These are phyloP conservation scores for Colletotrichum destructivum DNA, from an alignment of 2,329 filamentous ascomycete species.

Conservation along the genomic window DNA sequence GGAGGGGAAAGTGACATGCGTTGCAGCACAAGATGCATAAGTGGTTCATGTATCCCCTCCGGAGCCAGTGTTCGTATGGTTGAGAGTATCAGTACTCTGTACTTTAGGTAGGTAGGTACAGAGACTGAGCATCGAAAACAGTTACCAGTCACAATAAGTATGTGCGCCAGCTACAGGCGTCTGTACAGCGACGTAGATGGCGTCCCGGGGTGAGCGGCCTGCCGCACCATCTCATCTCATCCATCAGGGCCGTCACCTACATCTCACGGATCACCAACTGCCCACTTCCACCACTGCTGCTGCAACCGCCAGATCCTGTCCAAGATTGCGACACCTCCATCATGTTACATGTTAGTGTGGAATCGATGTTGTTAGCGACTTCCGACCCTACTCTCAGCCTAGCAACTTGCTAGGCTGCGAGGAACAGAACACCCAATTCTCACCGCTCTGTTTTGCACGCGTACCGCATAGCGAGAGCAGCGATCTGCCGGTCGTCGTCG, in stretches of 20 bases:
- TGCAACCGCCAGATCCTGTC: conserved; percentile 11
- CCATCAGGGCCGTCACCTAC: not conserved
- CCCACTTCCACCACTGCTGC: not conserved
- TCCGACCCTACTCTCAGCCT: not conserved
- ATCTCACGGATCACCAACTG: conserved; percentile 13
- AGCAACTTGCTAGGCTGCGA: not conserved
- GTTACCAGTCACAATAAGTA: conserved; percentile 1
- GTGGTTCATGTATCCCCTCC: not conserved
- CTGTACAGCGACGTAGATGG: not conserved
- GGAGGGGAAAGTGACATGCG: not conserved
- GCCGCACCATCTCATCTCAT: not conserved
- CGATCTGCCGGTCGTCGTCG: not conserved
- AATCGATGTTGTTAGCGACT: conserved; percentile 13
- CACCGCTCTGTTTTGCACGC: conserved; percentile 27
- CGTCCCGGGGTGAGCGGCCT: not conserved
- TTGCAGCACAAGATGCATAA: too few relatives aligned
- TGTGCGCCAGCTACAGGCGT: not conserved
- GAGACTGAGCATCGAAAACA: not conserved
- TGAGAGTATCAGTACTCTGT: too few relatives aligned
- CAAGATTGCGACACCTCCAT: conserved; percentile 5
- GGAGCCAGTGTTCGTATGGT: not conserved
- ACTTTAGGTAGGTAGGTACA: too few relatives aligned
- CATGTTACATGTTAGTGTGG: conserved; percentile 3
- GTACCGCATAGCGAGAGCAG: conserved; percentile 2
- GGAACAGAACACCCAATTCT: conserved; percentile 11